These are phyloP conservation scores for Lepidium sativum DNA, from an alignment of 345 rosid genomes.

Conservation along the genomic window DNA sequence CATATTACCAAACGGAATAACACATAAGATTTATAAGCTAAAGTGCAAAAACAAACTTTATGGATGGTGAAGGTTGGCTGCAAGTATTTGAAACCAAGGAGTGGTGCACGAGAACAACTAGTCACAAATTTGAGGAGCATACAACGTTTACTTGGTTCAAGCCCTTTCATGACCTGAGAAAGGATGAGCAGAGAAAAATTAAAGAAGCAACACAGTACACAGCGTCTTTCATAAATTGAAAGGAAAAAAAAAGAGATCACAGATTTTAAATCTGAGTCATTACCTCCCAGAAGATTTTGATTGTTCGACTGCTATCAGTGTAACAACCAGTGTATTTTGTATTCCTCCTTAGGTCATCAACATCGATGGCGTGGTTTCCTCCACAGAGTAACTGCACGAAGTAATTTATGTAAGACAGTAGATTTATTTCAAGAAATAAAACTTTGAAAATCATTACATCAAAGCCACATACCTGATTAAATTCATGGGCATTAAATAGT, in stretches of 20 bases:
- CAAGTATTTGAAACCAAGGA: slow-evolving; percentile 88
- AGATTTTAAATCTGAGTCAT: background rate
- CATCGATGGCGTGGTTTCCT: slow-evolving; percentile 84
- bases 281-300: slow-evolving; percentile 98
- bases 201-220: background rate
- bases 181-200: slow-evolving; percentile 7
- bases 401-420: slow-evolving; percentile 9
- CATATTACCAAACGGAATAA: background rate
- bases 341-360: slow-evolving; percentile 69
- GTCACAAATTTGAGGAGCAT: slow-evolving; percentile 96
- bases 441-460: background rate
- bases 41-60: slow-evolving; percentile 44
- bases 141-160: slow-evolving; percentile 81
- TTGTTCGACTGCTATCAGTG: slow-evolving; percentile 71
- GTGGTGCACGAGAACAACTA: slow-evolving; percentile 95
- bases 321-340: slow-evolving; percentile 92
- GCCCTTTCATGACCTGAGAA: slow-evolving; percentile 70
- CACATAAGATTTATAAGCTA: background rate
- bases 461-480: slow-evolving; percentile 66
- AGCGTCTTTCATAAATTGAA: background rate
- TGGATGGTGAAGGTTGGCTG: slow-evolving; percentile 91
- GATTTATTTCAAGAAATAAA: background rate
- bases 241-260: slow-evolving; percentile 1
- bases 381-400: slow-evolving; percentile 82
- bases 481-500: slow-evolving; percentile 86